Conservation (phyloP, 306 rosid genomes). For the Quercus variabilis region DNA sequence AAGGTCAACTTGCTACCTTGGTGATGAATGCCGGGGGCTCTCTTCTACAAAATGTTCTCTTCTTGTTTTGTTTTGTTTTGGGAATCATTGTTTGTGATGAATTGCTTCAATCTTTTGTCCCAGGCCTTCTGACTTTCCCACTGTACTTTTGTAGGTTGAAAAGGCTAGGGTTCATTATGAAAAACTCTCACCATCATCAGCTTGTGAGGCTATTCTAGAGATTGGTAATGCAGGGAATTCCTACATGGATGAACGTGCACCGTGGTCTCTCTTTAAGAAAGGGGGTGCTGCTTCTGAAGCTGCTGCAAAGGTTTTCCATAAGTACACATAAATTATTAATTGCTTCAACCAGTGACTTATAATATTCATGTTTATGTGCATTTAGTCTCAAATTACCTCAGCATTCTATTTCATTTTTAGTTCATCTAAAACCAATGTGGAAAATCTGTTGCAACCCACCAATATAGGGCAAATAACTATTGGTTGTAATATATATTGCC, state of each 20-base stretch:
- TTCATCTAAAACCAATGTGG: background rate
- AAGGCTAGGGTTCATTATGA: slow-evolving; percentile 64
- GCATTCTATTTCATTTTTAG: background rate
- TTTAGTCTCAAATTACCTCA: background rate
- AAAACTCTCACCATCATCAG: slow-evolving; percentile 74
- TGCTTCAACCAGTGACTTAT: background rate
- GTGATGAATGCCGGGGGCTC: background rate
- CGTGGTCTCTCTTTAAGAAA: slow-evolving; percentile 94
- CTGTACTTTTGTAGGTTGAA: slow-evolving; percentile 49
- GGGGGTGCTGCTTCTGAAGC: slow-evolving; percentile 72
- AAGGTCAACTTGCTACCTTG: background rate
- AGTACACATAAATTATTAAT: background rate
- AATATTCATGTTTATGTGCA: background rate
- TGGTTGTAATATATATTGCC: background rate
- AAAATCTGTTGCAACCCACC: background rate
- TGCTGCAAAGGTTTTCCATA: slow-evolving; percentile 67
- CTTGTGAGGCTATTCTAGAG: slow-evolving; percentile 88
- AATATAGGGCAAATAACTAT: background rate
- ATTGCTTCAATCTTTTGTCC: background rate
- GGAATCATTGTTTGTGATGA: background rate
- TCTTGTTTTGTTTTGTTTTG: background rate
- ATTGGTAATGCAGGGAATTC: slow-evolving; percentile 83
- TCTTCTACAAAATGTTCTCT: background rate
- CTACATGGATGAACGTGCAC: slow-evolving; percentile 84
- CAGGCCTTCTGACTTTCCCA: background rate